These are phyloP conservation scores for Sugiyamaella xylanicola DNA, from an alignment of 1,139 yeast genomes.

Conservation along the genomic window DNA sequence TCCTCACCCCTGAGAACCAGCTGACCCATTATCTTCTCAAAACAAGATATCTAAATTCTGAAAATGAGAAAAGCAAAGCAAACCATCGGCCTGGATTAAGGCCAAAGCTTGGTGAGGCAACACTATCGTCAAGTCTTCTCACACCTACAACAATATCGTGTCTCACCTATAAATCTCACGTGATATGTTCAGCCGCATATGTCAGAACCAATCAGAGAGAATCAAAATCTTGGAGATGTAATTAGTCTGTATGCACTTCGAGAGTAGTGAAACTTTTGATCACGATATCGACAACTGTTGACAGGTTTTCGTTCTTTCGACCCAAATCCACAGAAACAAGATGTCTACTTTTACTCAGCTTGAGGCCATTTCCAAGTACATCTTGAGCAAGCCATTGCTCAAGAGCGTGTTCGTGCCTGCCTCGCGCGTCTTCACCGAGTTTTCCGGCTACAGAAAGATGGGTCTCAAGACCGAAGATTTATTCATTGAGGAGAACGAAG, in stretches of 20 bases:
- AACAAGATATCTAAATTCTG: too few relatives aligned
- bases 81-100: too few relatives aligned
- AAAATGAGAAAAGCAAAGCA: too few relatives aligned
- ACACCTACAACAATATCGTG: background rate
- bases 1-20: too few relatives aligned
- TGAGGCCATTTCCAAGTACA: conserved; percentile 78
- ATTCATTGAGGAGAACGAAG: conserved; percentile 82
- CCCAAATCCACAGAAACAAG: conserved; percentile 5
- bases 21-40: too few relatives aligned
- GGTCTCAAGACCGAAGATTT: conserved; percentile 89
- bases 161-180: background rate
- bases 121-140: too few relatives aligned
- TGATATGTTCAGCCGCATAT: conserved; percentile 1
- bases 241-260: background rate
- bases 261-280: background rate
- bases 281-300: background rate
- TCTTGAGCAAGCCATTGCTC: conserved; percentile 77
- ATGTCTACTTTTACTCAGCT: conserved; percentile 82
- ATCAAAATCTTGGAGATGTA: conserved; percentile 3
- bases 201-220: conserved; percentile 7
- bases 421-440: conserved; percentile 69
- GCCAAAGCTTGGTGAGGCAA: too few relatives aligned
- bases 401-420: conserved; percentile 76
- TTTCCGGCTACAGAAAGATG: conserved; percentile 90
- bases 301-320: background rate